A percentile compares a stretch with the other conserved stretches of the same genome.
phyloP scores from a whole-genome alignment of 768 basidiomycete species.

The Amanita exitialis region DNA sequence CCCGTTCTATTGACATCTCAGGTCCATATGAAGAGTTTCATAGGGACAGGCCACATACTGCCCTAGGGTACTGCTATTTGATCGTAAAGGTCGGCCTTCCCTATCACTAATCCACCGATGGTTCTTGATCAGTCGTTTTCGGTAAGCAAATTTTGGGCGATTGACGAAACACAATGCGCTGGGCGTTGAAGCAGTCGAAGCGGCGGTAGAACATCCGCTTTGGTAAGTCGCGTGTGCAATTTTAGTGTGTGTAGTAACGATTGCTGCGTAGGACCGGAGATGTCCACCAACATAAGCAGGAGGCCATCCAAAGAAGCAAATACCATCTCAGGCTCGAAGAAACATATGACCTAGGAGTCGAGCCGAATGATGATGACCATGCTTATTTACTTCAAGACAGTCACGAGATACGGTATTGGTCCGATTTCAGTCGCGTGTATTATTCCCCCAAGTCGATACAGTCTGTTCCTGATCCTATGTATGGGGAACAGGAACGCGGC shows the following conservation, averaged over 20 bases:
- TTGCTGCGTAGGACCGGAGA: conserved; percentile 34
- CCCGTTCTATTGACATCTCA: neutral
- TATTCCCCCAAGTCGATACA: conserved; percentile 61
- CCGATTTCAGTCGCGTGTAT: conserved; percentile 56
- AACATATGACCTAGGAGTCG: neutral
- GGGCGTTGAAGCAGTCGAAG: conserved; percentile 21
- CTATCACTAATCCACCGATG: neutral
- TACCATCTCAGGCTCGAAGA: conserved; percentile 40
- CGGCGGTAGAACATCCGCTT: neutral
- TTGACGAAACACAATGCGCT: conserved; percentile 33
- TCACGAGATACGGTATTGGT: conserved; percentile 48
- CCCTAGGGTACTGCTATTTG: conserved; percentile 59
- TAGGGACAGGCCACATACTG: conserved; percentile 41
- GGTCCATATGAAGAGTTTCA: conserved; percentile 5
- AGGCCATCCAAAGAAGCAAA: conserved; percentile 38
- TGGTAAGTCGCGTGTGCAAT: conserved; percentile 9
- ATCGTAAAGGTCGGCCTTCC: conserved; percentile 44
- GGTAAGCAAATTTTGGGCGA: conserved; percentile 56
- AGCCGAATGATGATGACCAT: conserved; percentile 4
- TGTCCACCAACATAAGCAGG: conserved; percentile 40
- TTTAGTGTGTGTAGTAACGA: neutral
- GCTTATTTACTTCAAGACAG: conserved; percentile 7
- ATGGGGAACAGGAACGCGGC: conserved; percentile 42
- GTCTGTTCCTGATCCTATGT: conserved; percentile 45
- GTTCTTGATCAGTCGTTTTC: neutral